Conservation (phyloP, 2,329 filamentous ascomycete species). For the Aspergillus proliferans region DNA sequence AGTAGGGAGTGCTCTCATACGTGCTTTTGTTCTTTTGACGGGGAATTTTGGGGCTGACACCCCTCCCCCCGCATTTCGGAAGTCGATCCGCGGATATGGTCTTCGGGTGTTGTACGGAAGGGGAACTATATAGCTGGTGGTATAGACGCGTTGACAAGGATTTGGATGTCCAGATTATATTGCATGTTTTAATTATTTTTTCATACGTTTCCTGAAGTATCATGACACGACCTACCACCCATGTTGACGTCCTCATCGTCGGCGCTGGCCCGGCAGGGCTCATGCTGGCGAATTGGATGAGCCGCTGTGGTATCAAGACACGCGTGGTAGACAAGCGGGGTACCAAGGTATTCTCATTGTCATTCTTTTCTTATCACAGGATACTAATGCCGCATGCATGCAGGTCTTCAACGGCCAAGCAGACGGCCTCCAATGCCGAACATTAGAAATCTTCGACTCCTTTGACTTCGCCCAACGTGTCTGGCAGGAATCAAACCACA, state of each 20-base stretch:
- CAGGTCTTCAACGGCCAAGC: constrained; percentile 32
- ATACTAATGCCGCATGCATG: neutral
- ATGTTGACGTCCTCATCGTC: constrained; percentile 14
- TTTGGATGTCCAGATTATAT: no score
- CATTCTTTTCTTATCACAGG: neutral
- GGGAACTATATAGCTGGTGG: neutral
- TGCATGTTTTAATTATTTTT: no score
- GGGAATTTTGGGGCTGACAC: no score
- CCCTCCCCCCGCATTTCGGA: neutral
- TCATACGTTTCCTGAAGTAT: no score
- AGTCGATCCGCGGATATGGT: neutral
- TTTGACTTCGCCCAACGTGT: constrained; percentile 61
- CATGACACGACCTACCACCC: neutral
- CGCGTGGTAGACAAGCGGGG: constrained; percentile 12
- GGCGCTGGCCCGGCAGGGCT: constrained; percentile 13
- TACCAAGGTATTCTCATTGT: constrained; percentile 3
- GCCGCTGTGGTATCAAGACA: constrained; percentile 7
- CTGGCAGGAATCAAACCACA: constrained; percentile 36
- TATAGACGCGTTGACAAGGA: no score
- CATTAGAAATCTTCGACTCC: constrained; percentile 66
- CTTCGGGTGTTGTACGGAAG: neutral
- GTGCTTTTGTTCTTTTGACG: no score
- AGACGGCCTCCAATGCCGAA: constrained; percentile 57
- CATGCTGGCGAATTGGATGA: constrained; percentile 9
- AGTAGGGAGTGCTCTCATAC: no score